Evolutionary conservation across 768 basidiomycete genomes (phyloP), one percentile per base, ranked within the genome.

Genomic region (Agaricus bisporus): DNA sequence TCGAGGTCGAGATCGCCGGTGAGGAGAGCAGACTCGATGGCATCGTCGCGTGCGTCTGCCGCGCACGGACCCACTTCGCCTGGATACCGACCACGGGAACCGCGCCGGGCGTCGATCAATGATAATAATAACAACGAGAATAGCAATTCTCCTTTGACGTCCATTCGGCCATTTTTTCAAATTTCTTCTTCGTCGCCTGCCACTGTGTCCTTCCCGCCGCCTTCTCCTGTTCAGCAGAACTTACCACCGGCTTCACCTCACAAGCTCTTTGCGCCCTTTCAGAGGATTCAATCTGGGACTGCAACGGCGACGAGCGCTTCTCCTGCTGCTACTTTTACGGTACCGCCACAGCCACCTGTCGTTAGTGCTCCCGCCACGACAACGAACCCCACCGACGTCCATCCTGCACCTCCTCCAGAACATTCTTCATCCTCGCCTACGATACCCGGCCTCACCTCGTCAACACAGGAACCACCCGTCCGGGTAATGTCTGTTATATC

Each of bases 31-130:
- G 29, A 25, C 41, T 54, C 53, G 12, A 6, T 54, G 20, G 39
- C 47, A 14, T 54, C 53, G 18, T 54, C 47, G 26, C 53, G 29
- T 36, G 32, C 25, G 41, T 38, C 32, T 17, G 18, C 41, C 36
- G 25, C 44, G 12, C 32, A 32, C 5, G 32, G 32, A 32, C 32
- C 32, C 32, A 32, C 8, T 7, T 32, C 32, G 32, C 32, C 32
- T 11, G 32, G 32, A 32, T 11, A 32, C 8, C 32, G 7, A 32
- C 5, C 11, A 32, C 32, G 32, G 8, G 32, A 32, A 32, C 8
- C 32, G 11, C 32, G 32, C 11, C 32, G 32, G 1, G 32, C 32
- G 32, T 32, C 32, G 11, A 11, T 32, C 32, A 32, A 32, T 11
- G 7, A 32, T 11, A 32, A 32, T 32, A 32, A 32, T 11, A 32